Evolutionary conservation across 1,284 basidiomycete genomes (phyloP).

Genomic region (Sporisorium sorghi): DNA sequence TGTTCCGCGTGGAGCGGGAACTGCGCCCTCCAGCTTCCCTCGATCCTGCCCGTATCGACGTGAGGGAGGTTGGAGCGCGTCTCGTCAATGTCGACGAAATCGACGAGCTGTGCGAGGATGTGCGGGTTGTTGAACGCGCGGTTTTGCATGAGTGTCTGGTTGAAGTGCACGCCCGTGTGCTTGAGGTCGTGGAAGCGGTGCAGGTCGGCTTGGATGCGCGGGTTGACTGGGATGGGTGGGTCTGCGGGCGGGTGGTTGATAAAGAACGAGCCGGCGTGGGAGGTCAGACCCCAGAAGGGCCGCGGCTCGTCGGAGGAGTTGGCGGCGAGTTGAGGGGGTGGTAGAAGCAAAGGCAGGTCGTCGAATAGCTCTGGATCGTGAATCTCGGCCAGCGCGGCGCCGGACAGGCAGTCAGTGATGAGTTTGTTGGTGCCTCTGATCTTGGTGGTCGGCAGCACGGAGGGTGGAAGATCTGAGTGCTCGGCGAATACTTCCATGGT

Average conservation of each 20-base stretch:
- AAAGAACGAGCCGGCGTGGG: constrained; percentile 2
- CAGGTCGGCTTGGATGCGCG: constrained; percentile 73
- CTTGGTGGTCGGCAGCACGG: not conserved
- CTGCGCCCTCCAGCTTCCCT: constrained; percentile 9
- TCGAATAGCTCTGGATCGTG: constrained; percentile 15
- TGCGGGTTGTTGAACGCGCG: constrained; percentile 94
- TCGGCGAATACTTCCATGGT: not conserved
- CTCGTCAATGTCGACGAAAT: constrained; percentile 87
- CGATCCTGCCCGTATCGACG: constrained; percentile 15
- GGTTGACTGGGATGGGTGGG: not conserved
- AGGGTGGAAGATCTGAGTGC: not conserved
- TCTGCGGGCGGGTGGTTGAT: not conserved
- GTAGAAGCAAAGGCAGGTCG: constrained; percentile 17
- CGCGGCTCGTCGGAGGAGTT: not conserved
- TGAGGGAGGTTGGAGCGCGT: constrained; percentile 57
- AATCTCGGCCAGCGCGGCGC: constrained; percentile 7
- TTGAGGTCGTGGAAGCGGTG: constrained; percentile 76
- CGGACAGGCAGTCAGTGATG: constrained; percentile 2
- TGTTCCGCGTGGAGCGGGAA: constrained; percentile 18
- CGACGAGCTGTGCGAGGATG: constrained; percentile 91
- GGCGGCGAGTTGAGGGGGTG: constrained; percentile 10
- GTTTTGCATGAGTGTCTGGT: constrained; percentile 88
- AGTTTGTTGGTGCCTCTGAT: constrained; percentile 4
- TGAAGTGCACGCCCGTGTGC: constrained; percentile 85
- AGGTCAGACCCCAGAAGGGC: constrained; percentile 21